These are phyloP conservation scores for Paraphaeosphaeria minitans DNA, from an alignment of 2,329 filamentous ascomycete species.

Conservation along the genomic window DNA sequence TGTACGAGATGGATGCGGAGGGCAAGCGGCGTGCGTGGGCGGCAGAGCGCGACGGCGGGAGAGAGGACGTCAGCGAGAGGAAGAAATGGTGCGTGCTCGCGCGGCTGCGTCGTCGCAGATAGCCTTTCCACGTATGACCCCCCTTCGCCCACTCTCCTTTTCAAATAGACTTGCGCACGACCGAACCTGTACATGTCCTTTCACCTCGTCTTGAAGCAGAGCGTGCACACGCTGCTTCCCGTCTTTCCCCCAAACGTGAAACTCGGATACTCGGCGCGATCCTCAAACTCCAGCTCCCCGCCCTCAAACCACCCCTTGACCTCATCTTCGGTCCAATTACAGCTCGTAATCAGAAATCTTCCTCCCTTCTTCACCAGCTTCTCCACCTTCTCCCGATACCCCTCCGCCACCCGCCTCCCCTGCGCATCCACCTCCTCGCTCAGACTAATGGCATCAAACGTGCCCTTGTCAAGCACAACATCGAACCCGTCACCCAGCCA, in stretches of 20 bases:
- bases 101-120: slow-evolving; percentile 32
- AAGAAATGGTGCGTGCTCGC: slow-evolving; percentile 75
- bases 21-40: slow-evolving; percentile 67
- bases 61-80: slow-evolving; percentile 64
- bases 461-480: slow-evolving; percentile 95
- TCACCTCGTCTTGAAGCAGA: slow-evolving; percentile 71
- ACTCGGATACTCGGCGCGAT: slow-evolving; percentile 77
- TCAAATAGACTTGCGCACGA: neutral
- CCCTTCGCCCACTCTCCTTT: neutral
- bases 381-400: slow-evolving; percentile 73
- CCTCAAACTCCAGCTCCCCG: slow-evolving; percentile 63
- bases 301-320: slow-evolving; percentile 75
- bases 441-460: slow-evolving; percentile 93
- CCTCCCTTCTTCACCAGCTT: slow-evolving; percentile 72
- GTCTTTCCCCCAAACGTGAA: slow-evolving; percentile 90
- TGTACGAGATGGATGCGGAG: slow-evolving; percentile 72
- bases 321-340: slow-evolving; percentile 96
- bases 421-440: slow-evolving; percentile 58
- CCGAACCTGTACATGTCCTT: neutral
- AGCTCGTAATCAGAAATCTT: slow-evolving; percentile 86
- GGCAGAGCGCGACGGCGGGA: slow-evolving; percentile 59
- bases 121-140: neutral
- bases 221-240: slow-evolving; percentile 85
- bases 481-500: slow-evolving; percentile 77
- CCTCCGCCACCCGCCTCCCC: slow-evolving; percentile 70